These are phyloP conservation scores for Glomus cerebriforme DNA, from an alignment of 192 early-diverging fungal genomes.

Conservation along the genomic window DNA sequence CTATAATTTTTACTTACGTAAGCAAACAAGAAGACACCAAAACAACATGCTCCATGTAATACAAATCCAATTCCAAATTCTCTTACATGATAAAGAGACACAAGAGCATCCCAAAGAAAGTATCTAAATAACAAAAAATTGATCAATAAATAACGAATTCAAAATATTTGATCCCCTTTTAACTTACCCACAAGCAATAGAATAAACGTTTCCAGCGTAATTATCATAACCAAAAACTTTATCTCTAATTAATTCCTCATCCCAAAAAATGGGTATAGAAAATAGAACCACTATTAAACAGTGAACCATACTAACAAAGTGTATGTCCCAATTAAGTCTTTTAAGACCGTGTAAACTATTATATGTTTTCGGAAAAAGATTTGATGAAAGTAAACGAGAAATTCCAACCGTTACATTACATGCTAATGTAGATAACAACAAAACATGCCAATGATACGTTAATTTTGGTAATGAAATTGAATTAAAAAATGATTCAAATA, in stretches of 20 bases:
- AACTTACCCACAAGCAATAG: slow-evolving; percentile 79
- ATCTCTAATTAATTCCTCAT: slow-evolving; percentile 63
- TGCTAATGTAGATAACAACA: slow-evolving; percentile 49
- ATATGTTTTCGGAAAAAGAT: slow-evolving; percentile 70
- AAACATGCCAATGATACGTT: slow-evolving; percentile 64
- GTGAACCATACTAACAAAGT: slow-evolving; percentile 80
- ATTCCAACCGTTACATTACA: slow-evolving; percentile 60
- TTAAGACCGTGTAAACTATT: slow-evolving; percentile 56
- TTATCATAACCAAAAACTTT: slow-evolving; percentile 71
- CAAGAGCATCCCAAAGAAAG: slow-evolving; percentile 88
- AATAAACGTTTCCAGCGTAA: slow-evolving; percentile 74
- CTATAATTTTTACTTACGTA: slow-evolving; percentile 55
- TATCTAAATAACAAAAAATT: slow-evolving; percentile 57
- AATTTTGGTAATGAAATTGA: slow-evolving; percentile 59
- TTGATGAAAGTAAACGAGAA: slow-evolving; percentile 62
- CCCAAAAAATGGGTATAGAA: slow-evolving; percentile 68
- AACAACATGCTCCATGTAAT: slow-evolving; percentile 76
- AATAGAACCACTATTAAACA: slow-evolving; percentile 66
- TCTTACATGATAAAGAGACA: slow-evolving; percentile 65
- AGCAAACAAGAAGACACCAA: slow-evolving; percentile 73
- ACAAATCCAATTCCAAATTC: slow-evolving; percentile 79
- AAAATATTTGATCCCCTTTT: neutral
- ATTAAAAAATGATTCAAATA: slow-evolving; percentile 42
- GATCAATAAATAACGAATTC: neutral
- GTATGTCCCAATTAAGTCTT: slow-evolving; percentile 62